phyloP scores from a whole-genome alignment of 2,329 filamentous ascomycete species.

The Colletotrichum chlorophyti region DNA sequence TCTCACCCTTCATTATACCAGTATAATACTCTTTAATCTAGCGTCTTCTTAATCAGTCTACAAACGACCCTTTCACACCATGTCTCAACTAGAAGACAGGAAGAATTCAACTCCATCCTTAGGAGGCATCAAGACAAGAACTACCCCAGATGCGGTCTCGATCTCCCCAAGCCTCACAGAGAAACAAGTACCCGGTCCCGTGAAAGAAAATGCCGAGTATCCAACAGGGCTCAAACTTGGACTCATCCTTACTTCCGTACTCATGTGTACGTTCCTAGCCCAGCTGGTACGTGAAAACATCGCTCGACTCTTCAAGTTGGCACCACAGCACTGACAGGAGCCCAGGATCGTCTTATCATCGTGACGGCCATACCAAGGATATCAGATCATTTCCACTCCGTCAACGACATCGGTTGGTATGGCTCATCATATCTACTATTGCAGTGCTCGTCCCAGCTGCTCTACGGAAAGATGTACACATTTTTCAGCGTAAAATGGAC shows the following conservation, averaged over 20 bases:
- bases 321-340: background rate
- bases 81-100: too few species aligned
- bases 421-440: conserved; percentile 36
- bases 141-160: too few species aligned
- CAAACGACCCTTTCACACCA: too few species aligned
- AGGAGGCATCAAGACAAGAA: too few species aligned
- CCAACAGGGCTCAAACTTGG: background rate
- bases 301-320: fast-evolving
- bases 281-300: conserved; percentile 27
- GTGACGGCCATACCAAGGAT: conserved; percentile 43
- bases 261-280: conserved; percentile 34
- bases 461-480: conserved; percentile 38
- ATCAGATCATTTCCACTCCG: conserved; percentile 37
- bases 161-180: too few species aligned
- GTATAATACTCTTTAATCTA: too few species aligned
- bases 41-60: too few species aligned
- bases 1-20: too few species aligned
- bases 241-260: conserved; percentile 33
- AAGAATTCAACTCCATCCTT: too few species aligned
- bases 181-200: background rate
- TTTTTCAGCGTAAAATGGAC: conserved; percentile 35
- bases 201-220: background rate
- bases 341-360: conserved; percentile 56
- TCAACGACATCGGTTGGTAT: conserved; percentile 38
- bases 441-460: conserved; percentile 35